Base-by-base conservation (phyloP, 768 basidiomycete species). In the Gloeophyllum trabeum region DNA sequence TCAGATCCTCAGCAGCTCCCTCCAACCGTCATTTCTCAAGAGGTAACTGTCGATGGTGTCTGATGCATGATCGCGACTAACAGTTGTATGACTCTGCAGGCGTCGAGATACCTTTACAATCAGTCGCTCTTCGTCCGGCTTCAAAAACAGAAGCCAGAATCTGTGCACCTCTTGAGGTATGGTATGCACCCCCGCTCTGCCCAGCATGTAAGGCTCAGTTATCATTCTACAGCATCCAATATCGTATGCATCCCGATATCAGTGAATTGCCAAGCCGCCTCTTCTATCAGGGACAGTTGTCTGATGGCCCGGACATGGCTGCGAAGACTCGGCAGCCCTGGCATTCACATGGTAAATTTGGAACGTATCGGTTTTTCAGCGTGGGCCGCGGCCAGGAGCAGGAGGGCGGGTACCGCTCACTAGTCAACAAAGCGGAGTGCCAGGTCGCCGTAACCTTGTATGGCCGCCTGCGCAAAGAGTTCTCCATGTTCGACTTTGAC, bases 171-270 rank as follows among this genome's bases (percentile, higher is more conserved):
- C 1, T 63, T 99, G 36, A 94, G 88, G 92, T 87, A 50, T 37
- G 7, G 20, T 19, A 12, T 37, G 10, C 13, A 37, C 36, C 10
- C 36, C 10, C 10, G 20, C 36, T 21, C 20, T 32, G 28, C 16
- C 10, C 16, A 7, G 36, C 20, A 10, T 21, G 7, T 37, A 12
- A 10, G 36, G 20, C 36, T 12, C 7, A 13, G 10, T 37, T 19
- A 10, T 21, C 13, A n/a, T n/a, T n/a, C n/a, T 7, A 37, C 7
- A 97, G 94, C 51, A 98, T 99, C 32, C 96, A 99, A 63, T 99
- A 99, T 57, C 93, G 96, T 49, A 99, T 99, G 96, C 93, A 99
- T 56, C 94, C 94, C 1, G 81, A 88, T 40, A 97, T 98, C 55
- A 94, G 91, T 47, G 67, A 67, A 40, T 72, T 99, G 14, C 96